These are phyloP conservation scores for Leishmania tarentolae DNA, from an alignment of 208 protist species.

Conservation along the genomic window DNA sequence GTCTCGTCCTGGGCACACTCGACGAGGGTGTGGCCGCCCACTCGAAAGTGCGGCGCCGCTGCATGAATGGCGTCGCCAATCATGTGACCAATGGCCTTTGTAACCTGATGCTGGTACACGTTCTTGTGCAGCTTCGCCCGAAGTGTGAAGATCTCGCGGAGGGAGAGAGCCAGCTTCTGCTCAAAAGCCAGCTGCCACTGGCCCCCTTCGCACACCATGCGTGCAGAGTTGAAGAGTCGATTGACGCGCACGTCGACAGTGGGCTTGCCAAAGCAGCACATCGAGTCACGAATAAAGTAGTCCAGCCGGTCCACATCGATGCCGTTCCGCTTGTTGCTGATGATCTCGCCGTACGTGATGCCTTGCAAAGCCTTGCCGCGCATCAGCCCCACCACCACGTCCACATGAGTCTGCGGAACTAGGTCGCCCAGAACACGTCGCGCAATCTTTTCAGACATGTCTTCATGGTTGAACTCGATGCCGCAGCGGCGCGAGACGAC, in stretches of 20 bases:
- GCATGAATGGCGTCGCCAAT: constrained; percentile 89
- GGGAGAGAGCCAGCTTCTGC: constrained; percentile 76
- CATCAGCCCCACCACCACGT: constrained; percentile 75
- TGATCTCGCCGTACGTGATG: constrained; percentile 72
- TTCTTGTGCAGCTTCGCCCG: constrained; percentile 96
- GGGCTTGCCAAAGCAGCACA: constrained; percentile 90
- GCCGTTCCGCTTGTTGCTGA: constrained; percentile 92
- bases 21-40: constrained; percentile 59
- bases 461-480: constrained; percentile 80
- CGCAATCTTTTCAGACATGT: constrained; percentile 82
- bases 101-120: constrained; percentile 96
- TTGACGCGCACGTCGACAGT: constrained; percentile 86
- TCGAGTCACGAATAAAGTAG: constrained; percentile 95
- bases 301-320: constrained; percentile 98
- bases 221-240: constrained; percentile 81
- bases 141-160: constrained; percentile 96
- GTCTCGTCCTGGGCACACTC: constrained; percentile 70
- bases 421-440: constrained; percentile 51
- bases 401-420: constrained; percentile 51
- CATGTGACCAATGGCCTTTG: constrained; percentile 95
- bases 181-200: constrained; percentile 89
- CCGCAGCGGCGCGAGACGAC: constrained; percentile 69
- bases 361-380: constrained; percentile 34
- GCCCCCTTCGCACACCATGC: constrained; percentile 77
- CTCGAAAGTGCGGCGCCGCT: constrained; percentile 79